These are phyloP conservation scores for Parietichytrium sp. DNA, from an alignment of 108 stramenopile species.

Conservation along the genomic window DNA sequence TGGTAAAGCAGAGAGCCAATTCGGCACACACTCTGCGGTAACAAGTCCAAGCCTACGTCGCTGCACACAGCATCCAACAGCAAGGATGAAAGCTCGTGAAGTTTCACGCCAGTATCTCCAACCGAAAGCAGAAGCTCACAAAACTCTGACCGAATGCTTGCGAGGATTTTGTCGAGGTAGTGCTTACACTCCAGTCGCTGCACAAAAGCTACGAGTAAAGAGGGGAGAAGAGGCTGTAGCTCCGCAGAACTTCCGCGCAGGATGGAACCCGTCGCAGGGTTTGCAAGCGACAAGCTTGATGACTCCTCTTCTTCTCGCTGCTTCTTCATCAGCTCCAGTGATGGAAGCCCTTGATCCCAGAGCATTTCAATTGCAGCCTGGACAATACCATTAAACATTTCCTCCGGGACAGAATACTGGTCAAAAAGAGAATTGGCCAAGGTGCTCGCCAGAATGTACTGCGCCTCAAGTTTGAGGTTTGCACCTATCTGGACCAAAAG, in stretches of 20 bases:
- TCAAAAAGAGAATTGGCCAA: conserved; percentile 16
- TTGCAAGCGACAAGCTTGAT: too few relatives aligned
- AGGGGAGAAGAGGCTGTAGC: background rate
- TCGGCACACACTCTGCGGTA: background rate
- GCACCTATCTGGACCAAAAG: conserved; percentile 6
- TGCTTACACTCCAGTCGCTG: background rate
- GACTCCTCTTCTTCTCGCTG: too few relatives aligned
- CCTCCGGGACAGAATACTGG: conserved; percentile 10
- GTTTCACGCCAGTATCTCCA: conserved; percentile 1
- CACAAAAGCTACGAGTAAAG: background rate
- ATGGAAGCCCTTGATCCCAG: conserved; percentile 10
- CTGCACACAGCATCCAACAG: conserved; percentile 11
- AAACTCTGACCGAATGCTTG: background rate
- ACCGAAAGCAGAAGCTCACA: background rate
- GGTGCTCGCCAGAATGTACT: background rate
- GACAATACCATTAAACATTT: background rate
- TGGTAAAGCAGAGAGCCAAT: background rate
- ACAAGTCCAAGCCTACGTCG: background rate
- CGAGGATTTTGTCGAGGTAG: conserved; percentile 5
- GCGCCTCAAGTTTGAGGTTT: background rate
- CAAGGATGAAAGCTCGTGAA: background rate
- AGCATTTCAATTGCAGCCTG: background rate
- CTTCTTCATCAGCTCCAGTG: background rate
- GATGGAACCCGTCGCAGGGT: background rate
- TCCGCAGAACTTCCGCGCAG: too few relatives aligned